Evolutionary conservation across 139 green algal species (phyloP), one percentile per base, ranked within the genome.

Genomic region (Haematococcus lacustris): DNA sequence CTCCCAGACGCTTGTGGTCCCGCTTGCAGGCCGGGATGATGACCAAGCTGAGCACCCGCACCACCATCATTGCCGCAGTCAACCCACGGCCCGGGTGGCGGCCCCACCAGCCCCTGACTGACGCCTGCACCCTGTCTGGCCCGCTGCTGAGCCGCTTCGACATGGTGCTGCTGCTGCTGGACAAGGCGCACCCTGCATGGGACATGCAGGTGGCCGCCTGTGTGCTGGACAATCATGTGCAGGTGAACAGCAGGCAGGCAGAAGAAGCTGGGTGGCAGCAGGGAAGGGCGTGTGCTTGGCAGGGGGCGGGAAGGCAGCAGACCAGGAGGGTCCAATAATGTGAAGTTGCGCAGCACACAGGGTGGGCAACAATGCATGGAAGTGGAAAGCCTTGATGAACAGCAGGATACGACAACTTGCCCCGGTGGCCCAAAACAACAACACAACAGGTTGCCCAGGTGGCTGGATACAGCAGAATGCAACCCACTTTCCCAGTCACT

Each of bases 121-220:
- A 71, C 21, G 79, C 79, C 3, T 82, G 75, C 17, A 76, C 57
- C 21, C 63, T 85, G 23, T 80, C 80, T 64, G 82, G 77, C 23
- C 88, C 88, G 1, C 73, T 93, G 51, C 80, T 97, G 3, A 28
- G 28, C 67, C 63, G 93, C n/a, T 98, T 98, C 76, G 93, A 98
- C 82, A 73, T 97, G 1, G 78, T 98, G 38, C 67, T 98, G 73
- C 67, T 92, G 71, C 77, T 96, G 71, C 35, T 80, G 32, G 91
- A 96, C 71, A 50, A 75, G n/a, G 74, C 80, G 26, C 59, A 90
- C 65, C 71, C 84, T 1, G 79, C 76, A 3, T 90, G 86, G 85
- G 93, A 98, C 68, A 66, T 51, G 0, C 38, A 71, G 0, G 78
- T 97, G 34, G 79, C 88, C 26, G 76, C 83, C 26, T 89, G 96